Percentiles rank a stretch among this genome's conserved stretches.
phyloP scores from a whole-genome alignment of 2,329 filamentous ascomycete genomes.

The Beauveria sp. region DNA sequence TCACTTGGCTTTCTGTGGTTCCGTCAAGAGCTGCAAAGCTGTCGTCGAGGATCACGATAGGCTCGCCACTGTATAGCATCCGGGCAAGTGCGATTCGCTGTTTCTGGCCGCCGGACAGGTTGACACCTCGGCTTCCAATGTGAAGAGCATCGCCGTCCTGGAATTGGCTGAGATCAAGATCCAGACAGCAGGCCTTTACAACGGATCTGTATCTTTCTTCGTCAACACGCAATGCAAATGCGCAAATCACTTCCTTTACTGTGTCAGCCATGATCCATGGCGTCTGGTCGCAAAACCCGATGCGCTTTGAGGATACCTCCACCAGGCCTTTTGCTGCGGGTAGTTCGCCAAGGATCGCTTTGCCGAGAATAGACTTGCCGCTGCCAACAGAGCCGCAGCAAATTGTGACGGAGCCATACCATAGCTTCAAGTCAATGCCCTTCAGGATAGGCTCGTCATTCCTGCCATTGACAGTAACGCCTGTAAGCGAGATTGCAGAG shows the following conservation, averaged over 20 bases:
- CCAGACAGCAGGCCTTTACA: neutral
- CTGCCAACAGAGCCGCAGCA: constrained; percentile 10
- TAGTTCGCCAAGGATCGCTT: constrained; percentile 1
- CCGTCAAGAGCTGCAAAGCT: constrained; percentile 16
- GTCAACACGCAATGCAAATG: neutral
- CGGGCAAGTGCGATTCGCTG: constrained; percentile 13
- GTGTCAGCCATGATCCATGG: constrained; percentile 5
- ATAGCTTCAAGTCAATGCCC: neutral
- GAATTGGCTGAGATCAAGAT: constrained; percentile 1
- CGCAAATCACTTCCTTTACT: constrained; percentile 7
- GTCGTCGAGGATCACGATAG: constrained; percentile 15
- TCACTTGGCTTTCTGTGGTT: constrained; percentile 12
- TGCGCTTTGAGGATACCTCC: neutral
- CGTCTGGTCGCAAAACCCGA: constrained; percentile 9
- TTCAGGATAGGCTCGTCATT: neutral
- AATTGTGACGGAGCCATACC: neutral
- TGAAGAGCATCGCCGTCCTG: neutral
- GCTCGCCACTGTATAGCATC: constrained; percentile 9
- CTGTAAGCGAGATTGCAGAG: neutral
- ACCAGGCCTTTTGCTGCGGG: neutral
- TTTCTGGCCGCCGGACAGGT: constrained; percentile 10
- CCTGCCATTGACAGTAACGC: neutral
- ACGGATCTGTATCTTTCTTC: neutral
- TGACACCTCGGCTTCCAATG: constrained; percentile 8
- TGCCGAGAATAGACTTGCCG: constrained; percentile 8